Conservation (phyloP, 108 stramenopile species). For the Cyclotella kingstonii region DNA sequence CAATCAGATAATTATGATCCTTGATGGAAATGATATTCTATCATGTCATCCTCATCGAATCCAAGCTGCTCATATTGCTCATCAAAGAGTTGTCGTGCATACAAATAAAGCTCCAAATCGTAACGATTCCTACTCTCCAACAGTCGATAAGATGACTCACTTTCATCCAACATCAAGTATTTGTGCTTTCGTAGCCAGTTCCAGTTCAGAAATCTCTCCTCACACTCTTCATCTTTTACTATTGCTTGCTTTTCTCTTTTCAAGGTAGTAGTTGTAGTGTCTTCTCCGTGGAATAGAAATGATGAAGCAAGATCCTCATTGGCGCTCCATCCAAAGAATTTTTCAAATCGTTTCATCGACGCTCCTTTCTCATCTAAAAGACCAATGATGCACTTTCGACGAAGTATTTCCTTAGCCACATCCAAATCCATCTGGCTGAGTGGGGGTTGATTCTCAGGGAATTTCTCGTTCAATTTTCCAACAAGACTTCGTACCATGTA, state of each 20-base stretch:
- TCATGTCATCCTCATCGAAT: constrained; percentile 36
- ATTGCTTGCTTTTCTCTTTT: constrained; percentile 26
- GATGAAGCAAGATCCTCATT: constrained; percentile 9
- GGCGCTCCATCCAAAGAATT: constrained; percentile 46
- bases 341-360: constrained; percentile 41
- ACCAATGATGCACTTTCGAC: constrained; percentile 44
- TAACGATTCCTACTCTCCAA: constrained; percentile 35
- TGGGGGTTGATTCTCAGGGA: constrained; percentile 7
- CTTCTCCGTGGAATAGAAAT: constrained; percentile 5
- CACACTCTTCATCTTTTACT: constrained; percentile 35
- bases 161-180: constrained; percentile 23
- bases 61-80: constrained; percentile 39
- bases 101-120: constrained; percentile 40
- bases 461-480: constrained; percentile 20
- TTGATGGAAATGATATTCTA: no score
- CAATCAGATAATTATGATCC: no score
- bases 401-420: constrained; percentile 51
- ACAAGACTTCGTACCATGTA: constrained; percentile 42
- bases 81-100: constrained; percentile 38
- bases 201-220: constrained; percentile 26
- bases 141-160: constrained; percentile 4
- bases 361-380: constrained; percentile 40
- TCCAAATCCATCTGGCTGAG: constrained; percentile 29
- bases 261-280: constrained; percentile 5
- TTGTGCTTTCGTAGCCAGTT: constrained; percentile 37